Percentiles rank a stretch among this genome's conserved stretches.
Conservation (phyloP, 805 yeast genomes). For the Monosporozyma aquatica region DNA sequence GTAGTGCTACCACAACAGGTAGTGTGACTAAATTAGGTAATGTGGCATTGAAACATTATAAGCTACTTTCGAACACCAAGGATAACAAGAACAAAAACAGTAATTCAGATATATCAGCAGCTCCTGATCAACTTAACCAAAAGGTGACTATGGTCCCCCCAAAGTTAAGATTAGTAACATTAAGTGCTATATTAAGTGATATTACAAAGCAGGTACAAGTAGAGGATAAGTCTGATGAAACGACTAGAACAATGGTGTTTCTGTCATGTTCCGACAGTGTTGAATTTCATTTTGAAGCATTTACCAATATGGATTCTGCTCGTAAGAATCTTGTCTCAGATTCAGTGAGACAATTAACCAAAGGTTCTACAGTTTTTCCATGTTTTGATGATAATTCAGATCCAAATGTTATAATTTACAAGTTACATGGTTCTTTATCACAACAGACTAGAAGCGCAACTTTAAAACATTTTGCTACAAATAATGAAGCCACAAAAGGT, state of each 20-base stretch:
- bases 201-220: conserved; percentile 28
- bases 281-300: conserved; percentile 75
- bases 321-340: conserved; percentile 30
- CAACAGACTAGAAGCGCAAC: conserved; percentile 81
- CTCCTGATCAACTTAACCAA: conserved; percentile 88
- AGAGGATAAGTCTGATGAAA: conserved; percentile 13
- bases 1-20: conserved; percentile 89
- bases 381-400: conserved; percentile 28
- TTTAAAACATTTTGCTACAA: conserved; percentile 46
- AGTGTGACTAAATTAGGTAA: conserved; percentile 76
- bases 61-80: conserved; percentile 43
- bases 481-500: conserved; percentile 34
- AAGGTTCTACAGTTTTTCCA: conserved; percentile 25
- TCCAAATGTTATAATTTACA: conserved; percentile 43
- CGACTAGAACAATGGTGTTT: conserved; percentile 67
- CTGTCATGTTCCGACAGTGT: conserved; percentile 95
- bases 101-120: conserved; percentile 51
- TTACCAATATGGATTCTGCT: conserved; percentile 46
- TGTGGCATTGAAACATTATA: conserved; percentile 63
- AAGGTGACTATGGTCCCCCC: conserved; percentile 83
- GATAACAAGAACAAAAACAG: conserved; percentile 46
- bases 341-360: conserved; percentile 26
- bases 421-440: conserved; percentile 83
- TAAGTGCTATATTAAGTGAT: conserved; percentile 55
- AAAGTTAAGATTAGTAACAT: conserved; percentile 74